Conservation (phyloP, 1,139 yeast species). For the Debaryomyces coudertii region DNA sequence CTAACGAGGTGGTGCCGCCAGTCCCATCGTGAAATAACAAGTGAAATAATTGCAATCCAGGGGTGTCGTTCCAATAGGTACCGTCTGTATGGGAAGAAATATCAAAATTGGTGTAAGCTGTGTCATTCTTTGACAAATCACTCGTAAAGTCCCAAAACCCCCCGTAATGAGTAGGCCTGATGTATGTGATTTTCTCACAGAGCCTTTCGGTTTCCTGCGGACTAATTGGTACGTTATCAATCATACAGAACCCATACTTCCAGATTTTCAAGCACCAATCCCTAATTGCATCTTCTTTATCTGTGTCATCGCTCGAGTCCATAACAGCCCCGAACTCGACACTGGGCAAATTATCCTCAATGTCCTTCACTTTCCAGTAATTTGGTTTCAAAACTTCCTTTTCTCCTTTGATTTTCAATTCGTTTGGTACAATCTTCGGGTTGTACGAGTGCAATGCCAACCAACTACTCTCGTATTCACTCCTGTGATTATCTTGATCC, state of each 20-base stretch:
- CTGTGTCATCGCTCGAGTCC: conserved; percentile 33
- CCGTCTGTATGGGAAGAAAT: conserved; percentile 76
- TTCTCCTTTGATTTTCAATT: conserved; percentile 31
- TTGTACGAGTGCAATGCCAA: conserved; percentile 59
- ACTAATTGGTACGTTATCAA: conserved; percentile 63
- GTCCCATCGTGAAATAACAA: conserved; percentile 64
- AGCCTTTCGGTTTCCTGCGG: conserved; percentile 65
- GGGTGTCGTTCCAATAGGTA: conserved; percentile 78
- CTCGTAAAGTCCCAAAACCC: conserved; percentile 86
- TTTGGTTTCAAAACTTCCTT: conserved; percentile 32
- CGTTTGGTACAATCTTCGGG: conserved; percentile 47
- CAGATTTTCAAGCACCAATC: conserved; percentile 65
- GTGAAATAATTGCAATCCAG: conserved; percentile 75
- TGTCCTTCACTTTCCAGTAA: conserved; percentile 55
- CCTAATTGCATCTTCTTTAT: conserved; percentile 49
- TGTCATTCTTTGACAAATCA: conserved; percentile 69
- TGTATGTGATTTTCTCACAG: conserved; percentile 62
- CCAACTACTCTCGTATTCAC: conserved; percentile 55
- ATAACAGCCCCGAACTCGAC: conserved; percentile 56
- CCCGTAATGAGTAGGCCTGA: conserved; percentile 76
- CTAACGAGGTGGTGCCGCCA: conserved; percentile 76
- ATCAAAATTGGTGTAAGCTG: conserved; percentile 74
- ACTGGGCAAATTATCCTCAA: conserved; percentile 49
- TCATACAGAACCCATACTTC: conserved; percentile 65
- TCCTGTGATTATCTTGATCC: conserved; percentile 54